Evolutionary conservation across 495 filamentous ascomycete species (phyloP).

Genomic region (Xylaria cubensis): DNA sequence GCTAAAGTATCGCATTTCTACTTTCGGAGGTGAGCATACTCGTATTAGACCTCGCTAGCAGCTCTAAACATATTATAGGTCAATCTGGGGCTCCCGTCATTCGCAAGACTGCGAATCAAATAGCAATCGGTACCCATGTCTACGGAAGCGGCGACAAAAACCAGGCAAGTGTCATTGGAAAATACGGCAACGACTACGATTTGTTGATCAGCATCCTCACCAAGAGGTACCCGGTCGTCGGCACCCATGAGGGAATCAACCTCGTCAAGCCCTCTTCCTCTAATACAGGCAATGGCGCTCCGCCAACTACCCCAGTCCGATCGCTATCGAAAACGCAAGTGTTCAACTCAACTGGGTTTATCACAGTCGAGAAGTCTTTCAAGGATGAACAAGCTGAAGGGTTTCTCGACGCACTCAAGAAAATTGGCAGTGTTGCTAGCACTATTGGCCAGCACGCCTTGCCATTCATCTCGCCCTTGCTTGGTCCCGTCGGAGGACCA

Average conservation of each 20-base stretch:
- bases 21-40: slow-evolving; percentile 41
- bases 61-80: slow-evolving; percentile 30
- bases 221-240: neutral
- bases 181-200: slow-evolving; percentile 40
- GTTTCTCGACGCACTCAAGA: neutral
- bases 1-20: slow-evolving; percentile 49
- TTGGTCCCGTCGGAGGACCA: slow-evolving; percentile 40
- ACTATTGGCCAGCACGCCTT: neutral
- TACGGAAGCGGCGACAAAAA: slow-evolving; percentile 41
- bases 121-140: slow-evolving; percentile 45
- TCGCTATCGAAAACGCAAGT: neutral
- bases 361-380: neutral
- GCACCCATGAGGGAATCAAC: slow-evolving; percentile 19
- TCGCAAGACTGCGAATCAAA: slow-evolving; percentile 27
- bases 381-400: neutral
- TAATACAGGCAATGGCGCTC: neutral
- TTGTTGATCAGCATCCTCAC: slow-evolving; percentile 34
- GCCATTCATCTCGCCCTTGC: slow-evolving; percentile 23
- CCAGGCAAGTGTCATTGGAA: slow-evolving; percentile 43
- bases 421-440: neutral
- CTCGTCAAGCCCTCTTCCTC: slow-evolving; percentile 28
- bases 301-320: neutral
- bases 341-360: neutral
- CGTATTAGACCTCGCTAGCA: neutral
- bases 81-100: slow-evolving; percentile 48